Evolutionary conservation across 805 yeast species (phyloP).

Genomic region (Suhomyces faveliae): DNA sequence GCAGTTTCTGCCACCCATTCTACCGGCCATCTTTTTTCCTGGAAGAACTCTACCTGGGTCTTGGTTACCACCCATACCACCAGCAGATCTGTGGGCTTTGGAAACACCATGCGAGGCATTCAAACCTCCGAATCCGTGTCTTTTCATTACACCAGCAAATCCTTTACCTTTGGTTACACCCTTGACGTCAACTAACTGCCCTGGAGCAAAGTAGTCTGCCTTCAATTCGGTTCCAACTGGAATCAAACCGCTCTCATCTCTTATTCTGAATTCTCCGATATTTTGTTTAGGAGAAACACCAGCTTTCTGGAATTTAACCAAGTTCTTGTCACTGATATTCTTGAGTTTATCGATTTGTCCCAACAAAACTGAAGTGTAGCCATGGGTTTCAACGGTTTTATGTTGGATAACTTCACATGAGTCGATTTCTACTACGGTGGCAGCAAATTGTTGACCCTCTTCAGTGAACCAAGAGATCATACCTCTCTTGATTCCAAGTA

Average conservation of each 20-base stretch:
- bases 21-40: slow-evolving; percentile 98
- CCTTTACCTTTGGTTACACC: slow-evolving; percentile 92
- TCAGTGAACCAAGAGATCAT: slow-evolving; percentile 83
- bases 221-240: slow-evolving; percentile 75
- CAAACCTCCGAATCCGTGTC: slow-evolving; percentile 86
- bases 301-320: slow-evolving; percentile 78
- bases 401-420: slow-evolving; percentile 80
- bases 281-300: slow-evolving; percentile 79
- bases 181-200: slow-evolving; percentile 80
- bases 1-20: slow-evolving; percentile 77
- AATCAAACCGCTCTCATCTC: slow-evolving; percentile 60
- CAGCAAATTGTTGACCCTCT: slow-evolving; percentile 69
- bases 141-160: slow-evolving; percentile 96
- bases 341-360: slow-evolving; percentile 75
- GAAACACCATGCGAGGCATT: slow-evolving; percentile 96
- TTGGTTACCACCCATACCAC: slow-evolving; percentile 95
- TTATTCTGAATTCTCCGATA: slow-evolving; percentile 77
- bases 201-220: slow-evolving; percentile 81
- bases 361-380: slow-evolving; percentile 81
- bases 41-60: slow-evolving; percentile 96
- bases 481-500: slow-evolving; percentile 80
- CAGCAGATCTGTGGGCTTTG: slow-evolving; percentile 88
- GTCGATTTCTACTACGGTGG: slow-evolving; percentile 85
- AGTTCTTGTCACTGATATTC: slow-evolving; percentile 43
- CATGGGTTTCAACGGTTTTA: slow-evolving; percentile 69